These are phyloP conservation scores for Tardiomyces blankii DNA, from an alignment of 1,139 yeast genomes.

Conservation along the genomic window DNA sequence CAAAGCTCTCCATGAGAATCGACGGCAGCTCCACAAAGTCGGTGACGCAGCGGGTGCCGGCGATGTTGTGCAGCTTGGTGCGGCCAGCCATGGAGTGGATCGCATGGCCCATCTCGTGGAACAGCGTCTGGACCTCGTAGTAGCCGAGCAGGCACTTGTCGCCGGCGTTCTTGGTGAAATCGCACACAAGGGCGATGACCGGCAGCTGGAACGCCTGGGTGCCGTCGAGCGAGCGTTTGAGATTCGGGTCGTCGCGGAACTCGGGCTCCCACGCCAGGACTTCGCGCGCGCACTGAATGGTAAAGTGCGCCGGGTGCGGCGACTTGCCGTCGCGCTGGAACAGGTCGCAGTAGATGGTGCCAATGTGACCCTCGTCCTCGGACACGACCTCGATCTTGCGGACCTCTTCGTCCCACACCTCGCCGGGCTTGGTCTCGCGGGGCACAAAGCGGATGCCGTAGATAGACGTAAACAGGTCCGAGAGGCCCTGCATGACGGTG, in stretches of 20 bases:
- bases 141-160: conserved; percentile 44
- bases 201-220: conserved; percentile 64
- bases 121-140: conserved; percentile 81
- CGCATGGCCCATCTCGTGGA: conserved; percentile 99
- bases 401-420: conserved; percentile 87
- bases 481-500: conserved; percentile 74
- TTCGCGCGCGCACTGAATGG: conserved; percentile 86
- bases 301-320: conserved; percentile 85
- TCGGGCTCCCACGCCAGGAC: conserved; percentile 42
- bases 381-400: conserved; percentile 65
- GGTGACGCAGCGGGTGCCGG: conserved; percentile 92
- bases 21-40: conserved; percentile 97
- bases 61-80: conserved; percentile 78
- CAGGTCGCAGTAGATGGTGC: conserved; percentile 58
- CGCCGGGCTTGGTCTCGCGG: conserved; percentile 53
- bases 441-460: conserved; percentile 74
- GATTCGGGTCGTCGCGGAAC: conserved; percentile 23
- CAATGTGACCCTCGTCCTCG: conserved; percentile 47
- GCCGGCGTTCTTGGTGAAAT: conserved; percentile 42
- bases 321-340: conserved; percentile 50
- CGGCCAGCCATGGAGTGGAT: conserved; percentile 96
- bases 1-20: conserved; percentile 87
- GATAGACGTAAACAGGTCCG: conserved; percentile 53
- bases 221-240: conserved; percentile 7
- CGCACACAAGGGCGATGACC: conserved; percentile 80